phyloP scores from a whole-genome alignment of 2,329 filamentous ascomycete genomes.

The Botrytis galanthina region DNA sequence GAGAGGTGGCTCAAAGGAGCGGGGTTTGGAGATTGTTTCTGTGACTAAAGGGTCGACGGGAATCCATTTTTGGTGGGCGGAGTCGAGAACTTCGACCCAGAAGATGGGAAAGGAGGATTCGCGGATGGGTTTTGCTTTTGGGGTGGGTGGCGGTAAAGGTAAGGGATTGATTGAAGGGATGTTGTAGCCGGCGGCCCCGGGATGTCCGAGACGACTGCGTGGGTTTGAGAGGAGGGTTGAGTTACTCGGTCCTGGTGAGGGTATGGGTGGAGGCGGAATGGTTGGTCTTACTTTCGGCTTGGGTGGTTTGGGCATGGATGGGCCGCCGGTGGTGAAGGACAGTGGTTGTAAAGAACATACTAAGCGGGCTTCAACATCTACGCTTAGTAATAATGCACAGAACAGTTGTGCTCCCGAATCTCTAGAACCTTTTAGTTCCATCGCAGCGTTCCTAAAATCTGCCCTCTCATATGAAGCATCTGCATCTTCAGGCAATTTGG shows the following conservation, averaged over 20 bases:
- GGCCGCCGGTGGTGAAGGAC: constrained; percentile 43
- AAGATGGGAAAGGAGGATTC: constrained; percentile 82
- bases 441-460: constrained; percentile 70
- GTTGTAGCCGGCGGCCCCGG: constrained; percentile 50
- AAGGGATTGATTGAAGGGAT: constrained; percentile 50
- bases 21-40: constrained; percentile 70
- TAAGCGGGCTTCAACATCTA: constrained; percentile 76
- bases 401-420: constrained; percentile 90
- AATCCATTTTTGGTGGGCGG: constrained; percentile 87
- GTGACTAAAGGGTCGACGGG: constrained; percentile 84
- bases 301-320: constrained; percentile 38
- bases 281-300: constrained; percentile 22
- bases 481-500: constrained; percentile 38
- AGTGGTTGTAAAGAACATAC: constrained; percentile 89
- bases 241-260: constrained; percentile 22
- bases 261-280: constrained; percentile 34
- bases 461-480: constrained; percentile 67
- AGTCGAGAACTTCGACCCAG: constrained; percentile 91
- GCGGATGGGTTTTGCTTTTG: constrained; percentile 47
- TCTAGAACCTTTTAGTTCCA: constrained; percentile 71
- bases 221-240: constrained; percentile 27
- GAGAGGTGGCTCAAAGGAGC: constrained; percentile 77
- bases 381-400: constrained; percentile 79
- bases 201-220: constrained; percentile 38
- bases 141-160: constrained; percentile 42